Evolutionary conservation across 345 rosid genomes (phyloP), one percentile per base, ranked within the genome.

Genomic region (Gossypium mustelinum): DNA sequence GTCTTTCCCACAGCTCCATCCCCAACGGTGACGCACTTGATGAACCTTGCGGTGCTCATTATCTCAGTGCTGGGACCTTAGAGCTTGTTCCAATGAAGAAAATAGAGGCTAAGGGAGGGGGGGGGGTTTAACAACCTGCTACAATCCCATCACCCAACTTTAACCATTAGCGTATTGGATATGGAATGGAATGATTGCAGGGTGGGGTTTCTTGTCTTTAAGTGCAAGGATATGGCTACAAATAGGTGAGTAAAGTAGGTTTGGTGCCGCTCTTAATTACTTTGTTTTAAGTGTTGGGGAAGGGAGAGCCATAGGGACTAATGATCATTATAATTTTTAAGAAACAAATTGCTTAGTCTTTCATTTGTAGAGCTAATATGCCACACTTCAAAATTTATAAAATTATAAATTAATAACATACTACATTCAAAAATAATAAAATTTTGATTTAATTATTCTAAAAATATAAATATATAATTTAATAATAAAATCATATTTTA

Each of bases 1-100:
- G 95, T 90, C 75, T 90, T 90, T 67, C 95, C 95, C 39, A 90
- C 95, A 0, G 93, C 93, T 59, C 96, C 96, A 81, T 90, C 96
- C 48, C 96, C 96, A 6, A 90, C 88, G 1, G 96, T 90, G 25
- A 90, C 96, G 75, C 93, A 90, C 86, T 90, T 90, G 81, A 90
- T 86, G 76, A 87, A 90, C 74, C 93, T 88, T 71, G 95, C 79
- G 43, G 91, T 87, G 64, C 84, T 90, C 95, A 90, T 62, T 76
- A 34, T 18, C 22, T 56, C 24, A 58, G 50, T 22, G n/a, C 48
- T 13, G 16, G 0, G 52, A 20, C 55, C 54, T 54, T 55, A 43
- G 10, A 54, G 59, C 22, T 65, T 63, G 57, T 39, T 22, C 43
- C 50, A 34, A 47, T 74, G 56, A 62, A 45, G 24, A 34, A 55